Evolutionary conservation across 148 eudicot genomes (phyloP), one percentile per base, ranked within the genome.

Genomic region (Camellia granthamiana): DNA sequence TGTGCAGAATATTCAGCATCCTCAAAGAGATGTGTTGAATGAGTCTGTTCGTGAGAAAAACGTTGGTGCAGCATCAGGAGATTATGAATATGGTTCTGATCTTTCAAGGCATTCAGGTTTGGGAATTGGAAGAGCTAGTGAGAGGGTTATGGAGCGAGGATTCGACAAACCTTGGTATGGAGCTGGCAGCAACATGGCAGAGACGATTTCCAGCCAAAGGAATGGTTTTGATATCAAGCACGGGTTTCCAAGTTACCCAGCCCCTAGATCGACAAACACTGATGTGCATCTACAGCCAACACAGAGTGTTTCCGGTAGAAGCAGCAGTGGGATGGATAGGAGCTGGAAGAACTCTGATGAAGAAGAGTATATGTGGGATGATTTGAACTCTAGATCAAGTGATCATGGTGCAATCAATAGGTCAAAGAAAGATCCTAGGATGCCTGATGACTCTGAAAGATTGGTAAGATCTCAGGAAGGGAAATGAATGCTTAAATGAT

Each of bases 341-440:
- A 93, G 91, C 91, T 96, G 99, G 99, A 91, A 93, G 85, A 87
- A 90, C 86, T 90, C 97, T 70, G 98, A 92, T 73, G 99, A 96
- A 81, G 99, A 96, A 90, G 98, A 96, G 90, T 96, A 80, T 72
- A 83, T 83, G 82, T 93, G 99, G 99, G 93, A 92, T 78, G 94
- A 89, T 72, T 80, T 92, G 84, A 90, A 86, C 73, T 84, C 93
- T 51, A 86, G 82, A 69, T 80, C 83, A 64, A 74, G 81, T 69
- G 88, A 81, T 82, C 85, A 79, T 69, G 83, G 74, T 64, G 83
- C 77, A 62, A 51, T 76, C 68, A 65, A 61, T 75, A 60, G 79
- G 75, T 78, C 84, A 18, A 79, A 77, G 76, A 91, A 86, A 79
- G 90, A 87, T 77, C 83, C 38, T 54, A 78, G 85, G 90, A 62